These are phyloP conservation scores for Pezicula carpinea DNA, from an alignment of 2,329 filamentous ascomycete species.

Conservation along the genomic window DNA sequence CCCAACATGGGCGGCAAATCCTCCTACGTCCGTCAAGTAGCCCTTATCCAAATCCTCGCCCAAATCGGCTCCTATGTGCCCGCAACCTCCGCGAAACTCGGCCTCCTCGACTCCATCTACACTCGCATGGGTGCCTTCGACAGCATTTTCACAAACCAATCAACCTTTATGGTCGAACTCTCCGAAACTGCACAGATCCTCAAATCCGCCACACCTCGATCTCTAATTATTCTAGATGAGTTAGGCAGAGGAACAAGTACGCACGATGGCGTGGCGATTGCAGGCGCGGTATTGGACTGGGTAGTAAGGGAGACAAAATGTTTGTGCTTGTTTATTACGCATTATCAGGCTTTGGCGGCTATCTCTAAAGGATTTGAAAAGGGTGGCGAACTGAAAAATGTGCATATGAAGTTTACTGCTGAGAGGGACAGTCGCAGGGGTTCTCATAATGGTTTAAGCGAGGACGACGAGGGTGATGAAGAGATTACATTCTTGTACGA, in stretches of 20 bases:
- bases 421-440: constrained; percentile 16
- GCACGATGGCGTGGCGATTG: constrained; percentile 94
- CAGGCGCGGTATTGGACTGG: constrained; percentile 83
- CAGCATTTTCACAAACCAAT: constrained; percentile 92
- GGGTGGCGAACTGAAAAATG: constrained; percentile 66
- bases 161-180: constrained; percentile 97
- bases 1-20: constrained; percentile 99
- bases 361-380: constrained; percentile 64
- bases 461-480: constrained; percentile 48
- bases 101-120: constrained; percentile 85
- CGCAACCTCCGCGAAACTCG: constrained; percentile 66
- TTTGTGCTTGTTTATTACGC: constrained; percentile 92
- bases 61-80: constrained; percentile 95
- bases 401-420: constrained; percentile 84
- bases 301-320: constrained; percentile 71
- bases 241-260: constrained; percentile 90
- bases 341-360: constrained; percentile 81
- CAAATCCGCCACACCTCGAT: constrained; percentile 78
- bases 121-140: constrained; percentile 94
- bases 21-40: constrained; percentile 91
- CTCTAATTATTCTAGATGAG: constrained; percentile 89
- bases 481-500: constrained; percentile 95
- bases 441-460: constrained; percentile 34
- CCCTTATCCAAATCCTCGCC: constrained; percentile 87
- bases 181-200: constrained; percentile 89